Base-by-base conservation (phyloP, 495 filamentous ascomycete genomes). In the Penicillium tannophilum region DNA sequence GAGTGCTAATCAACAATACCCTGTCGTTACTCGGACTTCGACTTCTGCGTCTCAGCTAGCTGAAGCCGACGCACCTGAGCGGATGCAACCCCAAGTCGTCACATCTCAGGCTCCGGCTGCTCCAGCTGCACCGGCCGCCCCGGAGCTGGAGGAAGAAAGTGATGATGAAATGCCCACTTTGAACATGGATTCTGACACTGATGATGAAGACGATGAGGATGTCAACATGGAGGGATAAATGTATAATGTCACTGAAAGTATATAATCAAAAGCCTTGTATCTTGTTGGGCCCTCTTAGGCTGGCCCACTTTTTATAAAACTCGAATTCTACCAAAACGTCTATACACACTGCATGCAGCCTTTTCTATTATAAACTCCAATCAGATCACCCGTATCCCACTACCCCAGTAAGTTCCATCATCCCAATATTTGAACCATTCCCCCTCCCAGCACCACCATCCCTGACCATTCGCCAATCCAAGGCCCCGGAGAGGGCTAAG, bases 341-440 rank as follows among this genome's bases (percentile, higher is more conserved):
- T 41, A 41, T 41, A 17, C 39, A 41, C 14, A 41, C 20, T 23
- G 2, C n/a, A 17, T 41, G 14, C 16, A 7, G 14, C 16, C 16
- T n/a, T 17, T 41, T 14, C 35, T 14, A 16, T 39, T 11, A 1
- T 41, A 11, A 47, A 36, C 10, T 9, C 26, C 28, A 41, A 30
- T 59, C 56, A 63, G 35, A 69, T 36, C 20, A 75, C 58, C 3
- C 71, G 65, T 24, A 87, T 51, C 4, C 89, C 88, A 51, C 75
- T 84, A 56, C 86, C 79, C 89, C 88, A 91, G 80, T 85, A 91
- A 30, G 73, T 71, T 30, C 71, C 69, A 31, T 82, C 85, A 30
- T 62, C 68, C 74, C 78, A 78, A 58, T 79, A 78, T 61, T 74
- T 78, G 52, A 82, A 67, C 59, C 83, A 82, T 36, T 75, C 52